Percentiles rank a stretch among this genome's conserved stretches.
Evolutionary conservation across 805 yeast genomes (phyloP).

Genomic region (Suhomyces canberraensis): DNA sequence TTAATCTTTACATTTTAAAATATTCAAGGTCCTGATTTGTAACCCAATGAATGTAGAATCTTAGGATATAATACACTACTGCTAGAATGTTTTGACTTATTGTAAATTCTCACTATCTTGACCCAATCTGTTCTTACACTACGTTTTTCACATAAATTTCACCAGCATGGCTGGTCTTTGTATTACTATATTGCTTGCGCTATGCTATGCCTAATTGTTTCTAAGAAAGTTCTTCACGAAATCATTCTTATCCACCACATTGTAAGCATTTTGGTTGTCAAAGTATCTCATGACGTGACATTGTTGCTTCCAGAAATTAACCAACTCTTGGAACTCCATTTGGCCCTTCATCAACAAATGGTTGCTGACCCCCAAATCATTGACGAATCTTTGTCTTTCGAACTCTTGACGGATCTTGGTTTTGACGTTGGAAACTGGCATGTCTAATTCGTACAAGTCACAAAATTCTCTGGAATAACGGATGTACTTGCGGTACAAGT

Average conservation of each 20-base stretch:
- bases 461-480: conserved; percentile 59
- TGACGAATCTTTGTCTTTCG: conserved; percentile 76
- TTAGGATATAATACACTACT: no score
- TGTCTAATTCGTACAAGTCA: conserved; percentile 67
- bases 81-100: no score
- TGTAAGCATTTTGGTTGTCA: conserved; percentile 59
- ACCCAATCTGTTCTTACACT: no score
- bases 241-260: conserved; percentile 52
- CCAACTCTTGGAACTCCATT: conserved; percentile 85
- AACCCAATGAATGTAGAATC: no score
- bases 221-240: conserved; percentile 74
- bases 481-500: conserved; percentile 69
- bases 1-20: no score
- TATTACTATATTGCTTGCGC: neutral
- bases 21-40: no score
- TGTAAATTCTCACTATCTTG: no score
- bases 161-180: neutral
- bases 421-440: conserved; percentile 74
- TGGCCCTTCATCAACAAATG: conserved; percentile 77
- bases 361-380: conserved; percentile 62
- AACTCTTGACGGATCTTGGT: conserved; percentile 87
- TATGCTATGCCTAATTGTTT: conserved; percentile 39
- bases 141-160: neutral
- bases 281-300: conserved; percentile 82
- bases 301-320: conserved; percentile 88